Conservation (phyloP, 2,329 filamentous ascomycete genomes). For the Boeremia exigua region DNA sequence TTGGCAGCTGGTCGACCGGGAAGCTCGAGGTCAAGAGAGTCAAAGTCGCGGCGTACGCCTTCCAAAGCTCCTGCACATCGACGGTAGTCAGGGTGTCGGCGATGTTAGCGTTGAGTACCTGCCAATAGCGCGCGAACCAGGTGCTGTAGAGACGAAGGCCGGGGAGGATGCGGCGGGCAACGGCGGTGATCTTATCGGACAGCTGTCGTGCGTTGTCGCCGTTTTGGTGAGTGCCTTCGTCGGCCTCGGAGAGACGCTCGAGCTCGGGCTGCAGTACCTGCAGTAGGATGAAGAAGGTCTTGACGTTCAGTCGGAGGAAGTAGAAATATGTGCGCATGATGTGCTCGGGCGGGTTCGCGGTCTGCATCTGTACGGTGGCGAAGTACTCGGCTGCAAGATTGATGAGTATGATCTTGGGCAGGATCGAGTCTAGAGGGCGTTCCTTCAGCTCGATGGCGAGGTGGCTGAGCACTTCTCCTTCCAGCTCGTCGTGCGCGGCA, state of each 20-base stretch:
- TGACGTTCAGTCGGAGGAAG: constrained; percentile 77
- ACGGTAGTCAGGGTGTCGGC: constrained; percentile 62
- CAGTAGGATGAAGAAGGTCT: constrained; percentile 75
- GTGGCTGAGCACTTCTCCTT: constrained; percentile 82
- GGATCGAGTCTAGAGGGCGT: constrained; percentile 65
- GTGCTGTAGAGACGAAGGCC: constrained; percentile 71
- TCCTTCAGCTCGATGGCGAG: constrained; percentile 75
- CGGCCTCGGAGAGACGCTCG: constrained; percentile 57
- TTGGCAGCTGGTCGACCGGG: constrained; percentile 61
- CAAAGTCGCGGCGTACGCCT: constrained; percentile 67
- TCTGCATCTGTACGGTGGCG: constrained; percentile 65
- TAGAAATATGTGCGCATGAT: constrained; percentile 59
- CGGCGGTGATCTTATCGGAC: constrained; percentile 61
- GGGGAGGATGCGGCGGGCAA: constrained; percentile 67
- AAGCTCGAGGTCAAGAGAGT: constrained; percentile 66
- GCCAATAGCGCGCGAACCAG: constrained; percentile 66
- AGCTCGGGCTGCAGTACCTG: constrained; percentile 74
- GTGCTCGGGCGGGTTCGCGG: constrained; percentile 41
- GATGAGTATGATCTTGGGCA: constrained; percentile 82
- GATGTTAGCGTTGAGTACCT: constrained; percentile 60
- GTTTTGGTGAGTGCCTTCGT: constrained; percentile 54
- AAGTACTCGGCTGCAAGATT: constrained; percentile 86
- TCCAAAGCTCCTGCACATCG: constrained; percentile 69
- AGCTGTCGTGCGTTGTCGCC: constrained; percentile 42
- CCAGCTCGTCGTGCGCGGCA: constrained; percentile 77